Evolutionary conservation across 495 filamentous ascomycete species (phyloP).

Genomic region (Penicillium verhagenii): DNA sequence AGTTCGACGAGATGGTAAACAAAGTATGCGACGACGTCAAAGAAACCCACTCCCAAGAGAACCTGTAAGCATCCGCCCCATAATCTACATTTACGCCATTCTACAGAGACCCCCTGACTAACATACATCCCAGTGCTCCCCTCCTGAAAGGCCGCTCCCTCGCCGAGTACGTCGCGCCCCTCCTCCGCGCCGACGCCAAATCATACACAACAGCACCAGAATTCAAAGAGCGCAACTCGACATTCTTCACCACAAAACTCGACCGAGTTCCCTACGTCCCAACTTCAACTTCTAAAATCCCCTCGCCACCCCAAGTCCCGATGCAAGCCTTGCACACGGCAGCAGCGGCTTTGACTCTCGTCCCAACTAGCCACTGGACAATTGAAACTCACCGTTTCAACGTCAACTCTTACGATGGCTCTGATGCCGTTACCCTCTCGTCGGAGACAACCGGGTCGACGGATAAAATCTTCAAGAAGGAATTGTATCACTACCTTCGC

Average conservation of each 20-base stretch:
- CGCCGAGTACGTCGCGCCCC: conserved; percentile 38
- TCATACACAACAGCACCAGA: conserved; percentile 58
- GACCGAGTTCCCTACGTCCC: conserved; percentile 32
- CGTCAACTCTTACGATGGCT: conserved; percentile 40
- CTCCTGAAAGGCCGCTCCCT: conserved; percentile 34
- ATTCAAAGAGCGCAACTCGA: conserved; percentile 58
- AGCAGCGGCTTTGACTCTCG: conserved; percentile 37
- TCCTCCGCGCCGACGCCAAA: conserved; percentile 60
- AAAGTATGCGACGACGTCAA: conserved; percentile 32
- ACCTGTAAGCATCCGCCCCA: conserved; percentile 27
- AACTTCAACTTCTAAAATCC: conserved; percentile 10
- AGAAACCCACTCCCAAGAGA: conserved; percentile 25
- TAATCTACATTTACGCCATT: neutral
- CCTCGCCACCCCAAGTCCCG: conserved; percentile 22
- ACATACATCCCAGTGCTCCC: conserved; percentile 23
- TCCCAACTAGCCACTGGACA: conserved; percentile 38
- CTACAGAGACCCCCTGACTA: conserved; percentile 1
- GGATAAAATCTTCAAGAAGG: conserved; percentile 42
- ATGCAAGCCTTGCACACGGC: conserved; percentile 41
- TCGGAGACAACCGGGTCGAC: conserved; percentile 14
- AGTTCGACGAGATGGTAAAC: conserved; percentile 52
- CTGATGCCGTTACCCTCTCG: conserved; percentile 14
- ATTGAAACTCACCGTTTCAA: conserved; percentile 36
- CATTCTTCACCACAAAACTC: conserved; percentile 60
- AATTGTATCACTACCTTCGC: conserved; percentile 58